These are phyloP conservation scores for Phaeomoniella chlamydospora DNA, from an alignment of 2,329 filamentous ascomycete genomes.

Conservation along the genomic window DNA sequence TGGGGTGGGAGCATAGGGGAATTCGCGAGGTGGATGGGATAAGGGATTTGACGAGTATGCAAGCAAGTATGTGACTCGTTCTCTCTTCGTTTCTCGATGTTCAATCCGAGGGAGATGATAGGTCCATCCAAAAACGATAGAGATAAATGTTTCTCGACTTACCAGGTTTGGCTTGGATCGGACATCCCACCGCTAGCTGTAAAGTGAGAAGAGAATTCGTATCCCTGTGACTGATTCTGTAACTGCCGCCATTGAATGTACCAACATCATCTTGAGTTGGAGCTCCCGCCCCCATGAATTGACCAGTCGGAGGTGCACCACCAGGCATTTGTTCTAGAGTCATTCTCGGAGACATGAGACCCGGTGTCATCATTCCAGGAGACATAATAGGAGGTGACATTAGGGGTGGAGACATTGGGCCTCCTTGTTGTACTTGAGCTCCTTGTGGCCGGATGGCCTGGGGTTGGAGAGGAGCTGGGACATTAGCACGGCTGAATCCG, in stretches of 20 bases:
- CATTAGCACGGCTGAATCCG: not conserved
- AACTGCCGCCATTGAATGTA: constrained; percentile 94
- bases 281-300: constrained; percentile 50
- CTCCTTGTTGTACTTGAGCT: not conserved
- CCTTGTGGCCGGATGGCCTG: not conserved
- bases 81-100: no score
- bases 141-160: no score
- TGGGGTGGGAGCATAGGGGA: no score
- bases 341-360: constrained; percentile 5
- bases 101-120: no score
- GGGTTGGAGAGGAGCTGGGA: not conserved
- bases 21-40: no score
- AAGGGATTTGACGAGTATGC: no score
- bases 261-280: constrained; percentile 70
- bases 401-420: constrained; percentile 1
- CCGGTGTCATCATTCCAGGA: constrained; percentile 1
- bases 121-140: no score
- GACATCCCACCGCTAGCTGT: constrained; percentile 80
- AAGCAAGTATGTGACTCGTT: no score
- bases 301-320: constrained; percentile 26
- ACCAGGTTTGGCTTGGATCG: constrained; percentile 61
- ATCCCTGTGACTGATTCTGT: constrained; percentile 82
- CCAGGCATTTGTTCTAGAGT: constrained; percentile 18
- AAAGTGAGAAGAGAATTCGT: constrained; percentile 80
- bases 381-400: constrained; percentile 9